Conservation (phyloP, 208 protist species). For the Acanthamoeba divionensis region DNA sequence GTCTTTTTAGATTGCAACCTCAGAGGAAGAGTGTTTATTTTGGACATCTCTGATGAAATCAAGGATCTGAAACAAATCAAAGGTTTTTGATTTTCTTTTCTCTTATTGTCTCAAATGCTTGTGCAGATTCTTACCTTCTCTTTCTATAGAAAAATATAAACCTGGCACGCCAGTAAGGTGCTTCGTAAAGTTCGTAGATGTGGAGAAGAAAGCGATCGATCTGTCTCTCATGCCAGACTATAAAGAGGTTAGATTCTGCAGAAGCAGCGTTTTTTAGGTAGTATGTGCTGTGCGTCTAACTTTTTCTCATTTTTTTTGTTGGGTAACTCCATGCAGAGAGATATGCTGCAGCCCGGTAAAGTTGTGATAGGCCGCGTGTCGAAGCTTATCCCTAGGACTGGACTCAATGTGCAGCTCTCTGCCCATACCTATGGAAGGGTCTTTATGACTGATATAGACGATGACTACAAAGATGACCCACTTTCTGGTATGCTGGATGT, state of each 20-base stretch:
- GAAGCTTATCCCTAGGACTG: neutral
- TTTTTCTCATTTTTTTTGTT: neutral
- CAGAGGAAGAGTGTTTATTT: constrained; percentile 8
- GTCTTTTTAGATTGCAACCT: constrained; percentile 2
- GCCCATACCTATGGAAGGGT: constrained; percentile 17
- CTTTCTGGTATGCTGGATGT: neutral
- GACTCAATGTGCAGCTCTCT: constrained; percentile 28
- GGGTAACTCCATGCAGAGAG: neutral
- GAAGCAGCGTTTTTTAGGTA: neutral
- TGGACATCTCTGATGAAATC: constrained; percentile 21
- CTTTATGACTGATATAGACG: constrained; percentile 30
- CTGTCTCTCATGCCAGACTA: neutral
- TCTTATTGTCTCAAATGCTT: neutral
- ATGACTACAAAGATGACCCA: constrained; percentile 42
- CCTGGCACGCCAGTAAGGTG: constrained; percentile 17
- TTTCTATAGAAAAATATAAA: neutral
- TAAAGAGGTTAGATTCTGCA: no score
- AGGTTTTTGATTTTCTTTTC: neutral
- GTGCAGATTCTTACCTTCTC: neutral
- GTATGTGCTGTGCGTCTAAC: neutral
- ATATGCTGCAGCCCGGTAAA: neutral
- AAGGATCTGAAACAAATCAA: neutral
- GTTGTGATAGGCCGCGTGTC: neutral
- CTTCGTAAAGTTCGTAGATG: constrained; percentile 35
- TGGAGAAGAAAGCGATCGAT: neutral